A percentile compares a stretch with the other conserved stretches of the same genome.
Conservation (phyloP, 2,329 filamentous ascomycete species). For the Nannizzia gypsea region DNA sequence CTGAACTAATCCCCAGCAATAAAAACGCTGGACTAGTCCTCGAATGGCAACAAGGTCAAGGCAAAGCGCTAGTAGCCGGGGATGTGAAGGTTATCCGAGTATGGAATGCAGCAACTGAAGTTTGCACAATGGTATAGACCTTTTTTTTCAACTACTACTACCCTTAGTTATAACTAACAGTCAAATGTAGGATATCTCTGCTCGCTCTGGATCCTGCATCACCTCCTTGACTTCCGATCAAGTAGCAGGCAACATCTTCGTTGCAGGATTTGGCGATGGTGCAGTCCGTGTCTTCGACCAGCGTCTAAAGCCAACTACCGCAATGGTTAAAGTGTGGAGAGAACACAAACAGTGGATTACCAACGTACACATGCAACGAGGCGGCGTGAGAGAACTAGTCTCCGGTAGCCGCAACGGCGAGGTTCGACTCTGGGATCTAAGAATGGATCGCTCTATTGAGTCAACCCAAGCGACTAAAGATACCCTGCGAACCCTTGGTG, state of each 20-base stretch:
- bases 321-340: conserved; percentile 95
- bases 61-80: conserved; percentile 85
- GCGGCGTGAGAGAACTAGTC: conserved; percentile 80
- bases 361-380: conserved; percentile 91
- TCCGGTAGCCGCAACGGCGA: conserved; percentile 86
- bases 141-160: not conserved
- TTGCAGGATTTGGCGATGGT: conserved; percentile 92
- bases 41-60: conserved; percentile 98
- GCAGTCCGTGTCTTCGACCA: conserved; percentile 91
- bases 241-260: conserved; percentile 92
- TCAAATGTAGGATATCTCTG: conserved; percentile 62
- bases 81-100: conserved; percentile 92
- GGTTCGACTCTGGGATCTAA: conserved; percentile 91
- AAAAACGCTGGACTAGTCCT: conserved; percentile 93
- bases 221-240: conserved; percentile 94
- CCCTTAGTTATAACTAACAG: conserved; percentile 6
- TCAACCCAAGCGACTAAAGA: conserved; percentile 64
- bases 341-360: conserved; percentile 94
- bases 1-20: conserved; percentile 86
- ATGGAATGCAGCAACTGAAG: conserved; percentile 90
- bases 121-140: conserved; percentile 61
- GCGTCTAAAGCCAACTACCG: conserved; percentile 66
- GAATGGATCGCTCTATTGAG: conserved; percentile 66
- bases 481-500: conserved; percentile 71
- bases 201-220: conserved; percentile 86